Evolutionary conservation across 2,329 filamentous ascomycete species (phyloP), one percentile per base, ranked within the genome.

Genomic region (Microcera coccophila): DNA sequence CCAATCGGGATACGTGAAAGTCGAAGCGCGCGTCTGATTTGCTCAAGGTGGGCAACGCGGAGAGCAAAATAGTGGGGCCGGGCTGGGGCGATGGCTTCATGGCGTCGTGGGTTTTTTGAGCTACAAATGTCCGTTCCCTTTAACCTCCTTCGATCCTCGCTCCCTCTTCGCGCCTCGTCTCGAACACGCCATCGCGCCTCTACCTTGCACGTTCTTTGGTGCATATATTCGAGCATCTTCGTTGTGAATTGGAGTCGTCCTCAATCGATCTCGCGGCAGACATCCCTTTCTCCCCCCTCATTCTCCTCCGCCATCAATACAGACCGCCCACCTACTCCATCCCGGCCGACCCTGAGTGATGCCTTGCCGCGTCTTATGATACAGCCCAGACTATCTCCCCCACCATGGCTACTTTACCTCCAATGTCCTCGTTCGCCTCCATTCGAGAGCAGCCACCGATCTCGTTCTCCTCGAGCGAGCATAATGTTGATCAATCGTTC

Each of bases 1-100:
- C 60, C 52, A 39, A 62, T 64, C 53, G 52, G 61, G 61, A 52
- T 45, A 48, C 42, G 47, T 19, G 48, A 40, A 51, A 47, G 45
- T 48, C 45, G 48, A 54, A 48, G 50, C 47, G 56, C 62, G 62
- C 52, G 58, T 54, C 50, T 48, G 58, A 64, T 65, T 64, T 59
- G 60, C 35, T 48, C 49, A 41, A 48, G 39, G 32, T 14, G 47
- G 55, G 48, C 52, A 55, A 51, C 57, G 58, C 52, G 55, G 58
- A 59, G 56, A 32, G 15, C 8, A 20, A 39, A 36, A 20, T 12
- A 22, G 34, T 36, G 20, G 17, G 12, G 18, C 7, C 4, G 17
- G 34, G 17, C 18, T 36, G 34, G 18, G 20, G 15, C 29, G 7
- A 32, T 32, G 29, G 29, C 29, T 32, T 16, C 29, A 32, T 16